Evolutionary conservation across 1,284 basidiomycete genomes (phyloP), one percentile per base, ranked within the genome.

Genomic region (Leccinum griseonigrum): DNA sequence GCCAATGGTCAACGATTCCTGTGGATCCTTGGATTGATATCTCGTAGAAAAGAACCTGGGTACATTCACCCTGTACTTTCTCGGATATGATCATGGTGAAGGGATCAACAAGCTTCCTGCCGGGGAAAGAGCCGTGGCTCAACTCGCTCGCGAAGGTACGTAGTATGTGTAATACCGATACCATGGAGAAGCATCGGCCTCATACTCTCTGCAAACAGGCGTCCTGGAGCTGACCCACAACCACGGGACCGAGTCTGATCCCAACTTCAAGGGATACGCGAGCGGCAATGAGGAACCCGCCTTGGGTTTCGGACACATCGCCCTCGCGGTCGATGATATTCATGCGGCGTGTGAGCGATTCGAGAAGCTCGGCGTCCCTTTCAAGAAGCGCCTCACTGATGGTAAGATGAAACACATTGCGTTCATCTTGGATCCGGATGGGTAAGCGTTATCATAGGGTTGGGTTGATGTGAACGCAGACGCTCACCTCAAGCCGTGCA

Each of bases 151-250:
- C 54, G 90, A 93, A 81, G 90, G 88, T 84, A 66, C 26, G 50
- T n/a, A 8, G 8, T 28, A 14, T 50, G 13, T 2, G 26, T 14
- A 0, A 22, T 51, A 11, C 2, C 26, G 26, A 28, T 14, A 16
- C 26, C 18, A 22, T 46, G 18, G n/a, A 43, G 40, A 46, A 22
- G 3, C 3, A 18, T 5, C 43, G 3, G 6, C 11, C 11, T 46
- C 18, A 46, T 13, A 22, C 18, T 46, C 22, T 18, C 18, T 18
- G 13, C 9, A 29, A 51, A 54, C 65, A 86, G 89, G 90, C 60
- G 80, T 95, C 60, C 85, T 96, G 63, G 94, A 96, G 76, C 83
- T 96, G 56, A 94, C 92, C 10, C 90, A 93, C 79, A 95, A 95
- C 79, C 91, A 92, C 74, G 93, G 94, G 61, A 96, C 95, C 54